phyloP scores from a whole-genome alignment of 208 protist species.

The Trichomonas vaginalis region DNA sequence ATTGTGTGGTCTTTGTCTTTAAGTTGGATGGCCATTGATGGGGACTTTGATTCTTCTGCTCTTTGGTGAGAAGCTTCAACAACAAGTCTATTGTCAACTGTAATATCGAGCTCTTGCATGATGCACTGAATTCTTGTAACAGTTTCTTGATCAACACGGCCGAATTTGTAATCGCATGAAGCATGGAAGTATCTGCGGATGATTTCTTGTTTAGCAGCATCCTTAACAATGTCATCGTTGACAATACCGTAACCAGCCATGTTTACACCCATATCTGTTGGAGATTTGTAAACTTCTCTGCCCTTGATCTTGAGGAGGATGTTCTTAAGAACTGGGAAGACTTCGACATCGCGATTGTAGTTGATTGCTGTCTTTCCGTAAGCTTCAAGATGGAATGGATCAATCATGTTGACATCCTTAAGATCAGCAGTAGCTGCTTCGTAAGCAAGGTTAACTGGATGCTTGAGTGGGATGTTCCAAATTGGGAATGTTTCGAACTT shows the following conservation, averaged over 20 bases:
- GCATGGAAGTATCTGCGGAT: not conserved
- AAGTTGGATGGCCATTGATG: not conserved
- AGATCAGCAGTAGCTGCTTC: not conserved
- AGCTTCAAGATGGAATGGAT: not conserved
- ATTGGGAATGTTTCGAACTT: slow-evolving; percentile 17
- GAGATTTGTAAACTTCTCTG: not conserved
- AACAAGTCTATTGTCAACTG: not conserved
- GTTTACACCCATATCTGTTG: not conserved
- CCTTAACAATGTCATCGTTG: not conserved
- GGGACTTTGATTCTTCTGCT: not conserved
- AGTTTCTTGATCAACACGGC: not conserved
- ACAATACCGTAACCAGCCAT: not conserved
- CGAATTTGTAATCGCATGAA: not conserved
- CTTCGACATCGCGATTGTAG: not conserved
- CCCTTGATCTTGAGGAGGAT: not conserved
- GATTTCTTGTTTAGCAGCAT: not conserved
- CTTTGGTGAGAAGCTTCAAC: not conserved
- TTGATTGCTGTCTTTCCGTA: not conserved
- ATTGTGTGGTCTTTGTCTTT: not conserved
- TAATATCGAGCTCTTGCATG: not conserved
- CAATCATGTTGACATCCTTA: not conserved
- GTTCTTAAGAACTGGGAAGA: not conserved
- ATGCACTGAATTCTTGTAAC: not conserved
- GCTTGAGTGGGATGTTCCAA: not conserved
- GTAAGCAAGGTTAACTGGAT: not conserved